Base-by-base conservation (phyloP, 345 rosid genomes). In the Corchorus olitorius region DNA sequence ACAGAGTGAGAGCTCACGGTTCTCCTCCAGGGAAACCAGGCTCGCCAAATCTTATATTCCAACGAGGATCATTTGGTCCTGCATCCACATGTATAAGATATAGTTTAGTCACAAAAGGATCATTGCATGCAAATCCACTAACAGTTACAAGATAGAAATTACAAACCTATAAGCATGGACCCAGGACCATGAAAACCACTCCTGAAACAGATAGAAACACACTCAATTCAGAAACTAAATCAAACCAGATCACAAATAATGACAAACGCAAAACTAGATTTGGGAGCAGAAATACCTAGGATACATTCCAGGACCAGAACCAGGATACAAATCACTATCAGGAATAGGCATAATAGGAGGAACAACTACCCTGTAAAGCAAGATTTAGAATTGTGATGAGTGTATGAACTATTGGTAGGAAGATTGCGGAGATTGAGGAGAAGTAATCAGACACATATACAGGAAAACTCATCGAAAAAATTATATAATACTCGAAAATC, bases 51-150 rank as follows among this genome's bases (percentile, higher is more conserved):
- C 88, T 84, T 70, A 82, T 87, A 76, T 86, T 80, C 88, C 91
- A 91, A 35, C 89, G 82, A 53, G 89, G 91, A 85, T 93, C 95
- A 49, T 77, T 61, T 27, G 98, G 97, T 75, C 98, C 98, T 94
- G 92, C 49, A 20, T 52, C 58, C 84, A 81, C 77, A 86, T 65
- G 27, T n/a, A 70, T 54, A 65, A 58, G 48, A 63, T 12, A 19
- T 52, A 61, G 67, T 33, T 55, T n/a, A 78, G 67, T n/a, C 41
- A 60, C 46, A 13, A 4, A 9, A 70, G 34, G 35, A n/a, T 48
- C 56, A 22, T 49, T 48, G 69, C 61, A 48, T 68, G 6, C 35
- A 76, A 13, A 56, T 41, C 15, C 59, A 43, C 43, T 20, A 79
- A 49, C 65, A 59, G 73, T 53, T 53, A 48, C 12, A 65, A 19